A percentile compares a stretch with the other conserved stretches of the same genome.
Evolutionary conservation across 2,329 filamentous ascomycete species (phyloP).

Genomic region (Colletotrichum sublineola): DNA sequence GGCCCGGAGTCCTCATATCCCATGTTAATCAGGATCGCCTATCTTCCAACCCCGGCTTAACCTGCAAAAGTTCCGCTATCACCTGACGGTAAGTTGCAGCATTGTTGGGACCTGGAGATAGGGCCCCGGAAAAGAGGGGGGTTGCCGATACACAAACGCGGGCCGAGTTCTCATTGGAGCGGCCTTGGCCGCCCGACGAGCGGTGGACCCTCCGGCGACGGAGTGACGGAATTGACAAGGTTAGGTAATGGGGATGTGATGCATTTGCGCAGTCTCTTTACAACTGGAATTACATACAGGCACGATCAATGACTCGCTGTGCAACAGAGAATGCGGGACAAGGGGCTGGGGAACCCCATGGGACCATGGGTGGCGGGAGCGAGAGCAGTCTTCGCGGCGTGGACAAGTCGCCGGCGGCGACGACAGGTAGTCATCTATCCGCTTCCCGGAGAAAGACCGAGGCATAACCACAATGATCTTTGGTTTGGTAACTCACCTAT

Average conservation of each 20-base stretch:
- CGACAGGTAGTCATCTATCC: background rate
- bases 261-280: background rate
- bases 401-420: background rate
- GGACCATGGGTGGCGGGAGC: constrained; percentile 2
- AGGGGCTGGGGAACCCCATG: background rate
- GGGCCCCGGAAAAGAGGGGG: constrained; percentile 12
- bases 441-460: background rate
- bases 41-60: constrained; percentile 1
- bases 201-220: constrained; percentile 23
- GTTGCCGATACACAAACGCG: constrained; percentile 11
- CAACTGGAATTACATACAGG: background rate
- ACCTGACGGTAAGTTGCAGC: constrained; percentile 5
- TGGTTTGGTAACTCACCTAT: background rate
- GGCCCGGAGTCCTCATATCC: background rate
- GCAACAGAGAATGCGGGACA: background rate
- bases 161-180: constrained; percentile 28
- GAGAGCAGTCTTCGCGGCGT: constrained; percentile 6
- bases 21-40: background rate
- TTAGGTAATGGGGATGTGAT: background rate
- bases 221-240: background rate
- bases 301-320: background rate
- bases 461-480: background rate
- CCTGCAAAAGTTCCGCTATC: constrained; percentile 11
- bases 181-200: constrained; percentile 19
- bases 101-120: constrained; percentile 14